These are phyloP conservation scores for Colletotrichum higginsianum DNA, from an alignment of 2,329 filamentous ascomycete genomes.

Conservation along the genomic window DNA sequence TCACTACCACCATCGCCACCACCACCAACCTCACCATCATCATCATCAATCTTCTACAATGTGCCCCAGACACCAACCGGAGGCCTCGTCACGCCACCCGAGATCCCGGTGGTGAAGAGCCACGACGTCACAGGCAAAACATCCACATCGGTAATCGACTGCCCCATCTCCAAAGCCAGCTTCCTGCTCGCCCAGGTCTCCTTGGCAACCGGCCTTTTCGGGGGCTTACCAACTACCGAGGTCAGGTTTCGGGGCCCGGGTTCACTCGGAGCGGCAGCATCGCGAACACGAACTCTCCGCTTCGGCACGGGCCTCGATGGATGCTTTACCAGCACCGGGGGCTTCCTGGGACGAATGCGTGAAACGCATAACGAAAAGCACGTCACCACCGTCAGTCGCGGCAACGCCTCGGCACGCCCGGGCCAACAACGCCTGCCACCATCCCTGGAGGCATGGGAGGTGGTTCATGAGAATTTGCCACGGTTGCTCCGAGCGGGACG, in stretches of 20 bases:
- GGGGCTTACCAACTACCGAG: constrained; percentile 13
- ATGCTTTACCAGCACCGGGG: constrained; percentile 20
- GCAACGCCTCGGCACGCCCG: background rate
- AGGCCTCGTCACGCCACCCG: constrained; percentile 25
- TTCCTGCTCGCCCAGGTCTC: constrained; percentile 37
- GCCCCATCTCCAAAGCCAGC: constrained; percentile 36
- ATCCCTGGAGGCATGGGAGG: constrained; percentile 34
- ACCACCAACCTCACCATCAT: no score
- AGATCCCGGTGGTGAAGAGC: background rate
- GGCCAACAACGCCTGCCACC: constrained; percentile 23
- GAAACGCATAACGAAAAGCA: background rate
- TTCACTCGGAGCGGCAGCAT: background rate
- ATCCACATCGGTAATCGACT: constrained; percentile 9
- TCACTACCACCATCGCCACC: no score
- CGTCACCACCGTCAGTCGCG: background rate
- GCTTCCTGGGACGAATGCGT: constrained; percentile 21
- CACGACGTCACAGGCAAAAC: background rate
- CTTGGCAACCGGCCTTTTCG: constrained; percentile 15
- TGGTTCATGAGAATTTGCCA: constrained; percentile 22
- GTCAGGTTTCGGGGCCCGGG: constrained; percentile 22
- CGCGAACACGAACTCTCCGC: constrained; percentile 16
- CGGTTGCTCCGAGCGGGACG: constrained; percentile 21
- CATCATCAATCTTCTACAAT: constrained; percentile 1
- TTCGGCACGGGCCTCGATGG: constrained; percentile 36
- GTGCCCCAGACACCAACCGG: background rate